Evolutionary conservation across 2,329 filamentous ascomycete genomes (phyloP).

Genomic region (Westerdykella ornata): DNA sequence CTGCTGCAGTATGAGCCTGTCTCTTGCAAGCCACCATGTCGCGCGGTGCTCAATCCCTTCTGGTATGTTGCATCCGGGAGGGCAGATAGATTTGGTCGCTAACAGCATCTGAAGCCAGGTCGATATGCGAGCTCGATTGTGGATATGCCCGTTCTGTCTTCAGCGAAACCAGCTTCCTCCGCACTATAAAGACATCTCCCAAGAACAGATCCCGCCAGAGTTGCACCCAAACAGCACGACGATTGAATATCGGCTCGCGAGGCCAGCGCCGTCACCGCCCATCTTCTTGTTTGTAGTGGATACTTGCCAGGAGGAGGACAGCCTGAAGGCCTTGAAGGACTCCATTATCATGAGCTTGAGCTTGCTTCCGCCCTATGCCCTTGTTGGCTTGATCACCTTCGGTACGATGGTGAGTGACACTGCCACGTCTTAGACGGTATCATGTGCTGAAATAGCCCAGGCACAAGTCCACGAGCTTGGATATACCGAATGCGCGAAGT

Average conservation of each 20-base stretch:
- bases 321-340: constrained; percentile 74
- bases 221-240: constrained; percentile 76
- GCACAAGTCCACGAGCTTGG: constrained; percentile 96
- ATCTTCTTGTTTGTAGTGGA: constrained; percentile 86
- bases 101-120: constrained; percentile 56
- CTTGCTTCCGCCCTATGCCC: constrained; percentile 70
- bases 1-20: constrained; percentile 93
- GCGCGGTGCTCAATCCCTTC: constrained; percentile 93
- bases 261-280: constrained; percentile 75
- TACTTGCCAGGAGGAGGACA: constrained; percentile 83
- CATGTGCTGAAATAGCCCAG: constrained; percentile 40
- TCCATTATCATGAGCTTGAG: constrained; percentile 81
- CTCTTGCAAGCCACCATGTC: constrained; percentile 91
- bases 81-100: constrained; percentile 2
- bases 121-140: constrained; percentile 73
- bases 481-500: constrained; percentile 96
- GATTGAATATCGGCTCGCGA: constrained; percentile 78
- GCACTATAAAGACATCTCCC: constrained; percentile 85
- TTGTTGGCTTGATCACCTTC: constrained; percentile 78
- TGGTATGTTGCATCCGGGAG: constrained; percentile 55
- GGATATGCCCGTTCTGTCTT: constrained; percentile 85
- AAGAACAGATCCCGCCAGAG: constrained; percentile 75
- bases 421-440: neutral
- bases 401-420: constrained; percentile 72
- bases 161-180: constrained; percentile 75